Percentiles rank a stretch among this genome's conserved stretches.
Conservation (phyloP, 169 alveolate species). For the Miamiensis avidus region DNA sequence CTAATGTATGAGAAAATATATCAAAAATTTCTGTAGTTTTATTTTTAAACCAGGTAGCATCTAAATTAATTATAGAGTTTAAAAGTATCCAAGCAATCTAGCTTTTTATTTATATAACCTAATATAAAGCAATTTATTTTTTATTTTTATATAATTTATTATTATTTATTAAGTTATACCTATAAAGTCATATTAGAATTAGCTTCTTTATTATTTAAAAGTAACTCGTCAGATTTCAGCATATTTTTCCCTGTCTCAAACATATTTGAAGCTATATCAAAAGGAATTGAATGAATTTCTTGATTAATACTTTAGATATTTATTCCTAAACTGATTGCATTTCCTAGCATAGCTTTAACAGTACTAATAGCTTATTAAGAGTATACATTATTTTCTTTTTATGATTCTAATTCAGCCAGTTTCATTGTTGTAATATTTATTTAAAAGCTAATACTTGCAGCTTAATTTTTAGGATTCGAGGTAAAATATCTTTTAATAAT, state of each 20-base stretch:
- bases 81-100: neutral
- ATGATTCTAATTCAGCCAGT: neutral
- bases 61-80: neutral
- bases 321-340: neutral
- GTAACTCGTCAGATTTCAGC: neutral
- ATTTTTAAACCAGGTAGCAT: neutral
- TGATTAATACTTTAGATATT: too few species aligned
- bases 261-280: neutral
- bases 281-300: neutral
- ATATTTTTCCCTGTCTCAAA: neutral
- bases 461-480: neutral
- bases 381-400: neutral
- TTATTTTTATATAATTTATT: too few species aligned
- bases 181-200: neutral
- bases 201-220: neutral
- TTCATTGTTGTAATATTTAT: neutral
- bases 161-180: too few species aligned
- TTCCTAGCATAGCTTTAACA: neutral
- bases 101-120: neutral
- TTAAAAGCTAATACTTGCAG: neutral
- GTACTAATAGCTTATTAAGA: neutral
- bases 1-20: neutral
- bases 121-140: too few species aligned
- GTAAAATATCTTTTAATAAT: too few species aligned
- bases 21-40: neutral